phyloP scores from a whole-genome alignment of 2,329 filamentous ascomycete species.

The Colletotrichum magnum region DNA sequence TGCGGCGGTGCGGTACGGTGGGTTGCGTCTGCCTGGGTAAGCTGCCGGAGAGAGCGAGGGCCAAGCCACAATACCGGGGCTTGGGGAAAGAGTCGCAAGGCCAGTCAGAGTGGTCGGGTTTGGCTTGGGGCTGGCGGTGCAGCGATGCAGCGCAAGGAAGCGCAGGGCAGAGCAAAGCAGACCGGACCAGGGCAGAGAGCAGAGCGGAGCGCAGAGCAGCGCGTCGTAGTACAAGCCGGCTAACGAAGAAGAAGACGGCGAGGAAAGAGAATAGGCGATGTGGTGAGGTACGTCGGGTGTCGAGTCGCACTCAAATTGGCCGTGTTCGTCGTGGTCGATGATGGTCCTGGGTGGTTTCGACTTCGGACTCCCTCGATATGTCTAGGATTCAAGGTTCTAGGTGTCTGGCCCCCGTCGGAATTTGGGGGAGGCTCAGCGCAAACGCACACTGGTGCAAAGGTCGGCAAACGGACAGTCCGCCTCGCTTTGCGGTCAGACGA shows the following conservation, averaged over 20 bases:
- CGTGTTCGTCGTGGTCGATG: slow-evolving; percentile 22
- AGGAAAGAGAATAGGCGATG: neutral
- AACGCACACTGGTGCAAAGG: slow-evolving; percentile 1
- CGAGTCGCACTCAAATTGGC: slow-evolving; percentile 23
- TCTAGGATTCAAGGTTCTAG: neutral
- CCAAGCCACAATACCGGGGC: slow-evolving; percentile 41
- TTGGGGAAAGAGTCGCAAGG: slow-evolving; percentile 29
- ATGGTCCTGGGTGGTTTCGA: slow-evolving; percentile 13
- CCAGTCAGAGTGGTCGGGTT: slow-evolving; percentile 26
- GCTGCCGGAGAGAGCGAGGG: slow-evolving; percentile 34
- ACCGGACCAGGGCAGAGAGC: no score
- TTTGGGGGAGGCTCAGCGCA: slow-evolving; percentile 1
- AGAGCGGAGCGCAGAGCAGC: neutral
- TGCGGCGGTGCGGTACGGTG: slow-evolving; percentile 3
- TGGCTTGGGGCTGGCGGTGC: slow-evolving; percentile 28
- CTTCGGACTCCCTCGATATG: slow-evolving; percentile 6
- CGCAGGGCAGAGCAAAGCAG: neutral
- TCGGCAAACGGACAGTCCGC: neutral
- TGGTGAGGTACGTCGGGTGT: neutral
- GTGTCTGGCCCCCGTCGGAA: slow-evolving; percentile 5
- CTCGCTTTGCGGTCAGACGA: slow-evolving; percentile 23
- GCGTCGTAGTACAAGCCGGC: no score
- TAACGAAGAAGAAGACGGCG: slow-evolving; percentile 2
- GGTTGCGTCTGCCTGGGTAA: slow-evolving; percentile 13
- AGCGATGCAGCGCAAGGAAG: slow-evolving; percentile 20